Conservation (phyloP, 768 basidiomycete species). For the Termitomyces sp. region DNA sequence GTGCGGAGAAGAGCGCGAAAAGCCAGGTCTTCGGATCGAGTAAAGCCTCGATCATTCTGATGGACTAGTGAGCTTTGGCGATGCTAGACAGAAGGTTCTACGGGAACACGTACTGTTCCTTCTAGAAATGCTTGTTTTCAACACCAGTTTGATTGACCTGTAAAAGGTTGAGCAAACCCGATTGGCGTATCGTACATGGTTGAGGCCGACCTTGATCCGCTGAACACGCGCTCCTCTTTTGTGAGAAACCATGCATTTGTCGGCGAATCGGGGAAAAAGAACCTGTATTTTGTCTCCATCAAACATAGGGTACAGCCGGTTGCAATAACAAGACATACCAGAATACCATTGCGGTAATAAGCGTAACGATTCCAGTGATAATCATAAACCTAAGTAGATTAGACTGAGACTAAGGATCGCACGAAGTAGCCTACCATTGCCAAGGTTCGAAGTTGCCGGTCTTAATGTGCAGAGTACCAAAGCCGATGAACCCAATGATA, state of each 20-base stretch:
- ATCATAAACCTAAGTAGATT: conserved; percentile 55
- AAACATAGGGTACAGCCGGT: neutral
- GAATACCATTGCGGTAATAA: conserved; percentile 49
- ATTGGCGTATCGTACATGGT: neutral
- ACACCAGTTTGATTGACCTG: conserved; percentile 60
- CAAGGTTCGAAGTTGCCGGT: conserved; percentile 60
- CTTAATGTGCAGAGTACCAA: conserved; percentile 62
- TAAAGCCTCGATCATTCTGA: conserved; percentile 67
- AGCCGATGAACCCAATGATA: conserved; percentile 65
- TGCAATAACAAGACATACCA: conserved; percentile 42
- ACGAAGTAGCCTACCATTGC: conserved; percentile 56
- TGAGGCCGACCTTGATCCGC: conserved; percentile 54
- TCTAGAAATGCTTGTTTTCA: conserved; percentile 81
- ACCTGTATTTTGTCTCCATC: conserved; percentile 33
- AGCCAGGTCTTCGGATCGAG: conserved; percentile 74
- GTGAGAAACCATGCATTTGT: conserved; percentile 77
- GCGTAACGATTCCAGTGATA: conserved; percentile 61
- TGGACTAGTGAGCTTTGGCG: neutral
- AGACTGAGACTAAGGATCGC: neutral
- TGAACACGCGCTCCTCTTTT: conserved; percentile 56
- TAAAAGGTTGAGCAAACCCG: neutral
- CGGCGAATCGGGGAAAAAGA: conserved; percentile 74
- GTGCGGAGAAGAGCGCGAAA: conserved; percentile 64
- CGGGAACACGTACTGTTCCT: conserved; percentile 58
- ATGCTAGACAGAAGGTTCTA: neutral